A percentile compares a stretch with the other conserved stretches of the same genome.
phyloP scores from a whole-genome alignment of 2,329 filamentous ascomycete species.

The Fusarium sp. region DNA sequence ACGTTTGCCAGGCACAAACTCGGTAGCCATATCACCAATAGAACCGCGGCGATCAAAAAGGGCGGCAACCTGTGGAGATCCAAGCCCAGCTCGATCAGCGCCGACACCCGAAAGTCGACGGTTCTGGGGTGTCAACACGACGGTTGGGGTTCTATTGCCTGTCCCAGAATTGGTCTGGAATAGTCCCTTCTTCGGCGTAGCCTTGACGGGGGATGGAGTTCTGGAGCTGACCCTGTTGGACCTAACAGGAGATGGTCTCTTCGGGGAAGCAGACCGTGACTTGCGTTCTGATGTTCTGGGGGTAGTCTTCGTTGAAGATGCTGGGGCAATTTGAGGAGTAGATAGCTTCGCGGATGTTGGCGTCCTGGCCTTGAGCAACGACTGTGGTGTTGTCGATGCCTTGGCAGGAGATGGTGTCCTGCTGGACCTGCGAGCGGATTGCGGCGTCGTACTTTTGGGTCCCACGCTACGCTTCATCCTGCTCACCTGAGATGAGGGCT shows the following conservation, averaged over 20 bases:
- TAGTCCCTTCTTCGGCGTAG: constrained; percentile 48
- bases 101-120: constrained; percentile 72
- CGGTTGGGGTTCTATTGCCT: constrained; percentile 66
- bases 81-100: constrained; percentile 72
- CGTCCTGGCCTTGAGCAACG: constrained; percentile 34
- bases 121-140: constrained; percentile 61
- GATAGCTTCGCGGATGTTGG: constrained; percentile 40
- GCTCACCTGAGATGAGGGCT: constrained; percentile 59
- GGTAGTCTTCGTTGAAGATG: constrained; percentile 22
- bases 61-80: constrained; percentile 76
- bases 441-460: constrained; percentile 53
- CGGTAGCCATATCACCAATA: constrained; percentile 69
- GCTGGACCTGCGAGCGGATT: constrained; percentile 30
- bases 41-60: constrained; percentile 75
- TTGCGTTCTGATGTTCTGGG: constrained; percentile 21
- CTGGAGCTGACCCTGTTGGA: constrained; percentile 28
- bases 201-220: constrained; percentile 40
- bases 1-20: constrained; percentile 65
- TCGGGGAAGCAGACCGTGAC: constrained; percentile 36
- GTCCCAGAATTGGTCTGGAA: constrained; percentile 63
- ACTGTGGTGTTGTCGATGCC: constrained; percentile 33
- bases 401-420: constrained; percentile 43
- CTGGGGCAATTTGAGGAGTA: constrained; percentile 35
- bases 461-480: constrained; percentile 58
- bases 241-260: constrained; percentile 18